Conservation (phyloP, 23 red algal genomes). For the Cyanidioschyzon merolae region DNA sequence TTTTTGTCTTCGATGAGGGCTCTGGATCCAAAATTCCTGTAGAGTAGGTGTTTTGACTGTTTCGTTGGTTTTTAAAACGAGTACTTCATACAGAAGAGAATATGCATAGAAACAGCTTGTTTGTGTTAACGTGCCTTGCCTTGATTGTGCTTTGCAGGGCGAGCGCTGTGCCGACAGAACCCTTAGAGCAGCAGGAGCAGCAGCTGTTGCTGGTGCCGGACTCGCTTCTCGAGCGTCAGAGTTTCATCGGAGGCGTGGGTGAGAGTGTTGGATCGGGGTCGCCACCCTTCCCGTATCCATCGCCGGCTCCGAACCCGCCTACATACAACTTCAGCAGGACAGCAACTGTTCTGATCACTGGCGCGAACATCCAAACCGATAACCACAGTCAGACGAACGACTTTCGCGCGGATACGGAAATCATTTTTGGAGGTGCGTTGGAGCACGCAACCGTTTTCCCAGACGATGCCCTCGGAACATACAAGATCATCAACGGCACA, state of each 20-base stretch:
- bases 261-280: constrained; percentile 5
- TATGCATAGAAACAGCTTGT: too few relatives aligned
- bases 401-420: constrained; percentile 13
- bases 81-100: too few relatives aligned
- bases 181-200: too few relatives aligned
- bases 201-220: background rate
- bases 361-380: constrained; percentile 8
- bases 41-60: too few relatives aligned
- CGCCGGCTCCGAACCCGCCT: background rate
- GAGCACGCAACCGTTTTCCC: background rate
- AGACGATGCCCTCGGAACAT: background rate
- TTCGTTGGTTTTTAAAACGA: too few relatives aligned
- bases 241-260: background rate
- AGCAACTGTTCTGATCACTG: background rate
- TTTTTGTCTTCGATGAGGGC: too few relatives aligned
- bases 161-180: too few relatives aligned
- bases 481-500: background rate
- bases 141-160: too few relatives aligned
- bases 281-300: constrained; percentile 13
- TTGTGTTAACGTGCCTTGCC: too few relatives aligned
- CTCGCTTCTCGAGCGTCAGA: background rate
- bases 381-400: constrained; percentile 15
- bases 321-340: background rate
- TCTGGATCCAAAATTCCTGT: too few relatives aligned
- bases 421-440: background rate